A percentile compares a stretch with the other conserved stretches of the same genome.
These are phyloP conservation scores for Paraphysoderma sedebokerense DNA, from an alignment of 371 early-diverging fungal species.

Conservation along the genomic window DNA sequence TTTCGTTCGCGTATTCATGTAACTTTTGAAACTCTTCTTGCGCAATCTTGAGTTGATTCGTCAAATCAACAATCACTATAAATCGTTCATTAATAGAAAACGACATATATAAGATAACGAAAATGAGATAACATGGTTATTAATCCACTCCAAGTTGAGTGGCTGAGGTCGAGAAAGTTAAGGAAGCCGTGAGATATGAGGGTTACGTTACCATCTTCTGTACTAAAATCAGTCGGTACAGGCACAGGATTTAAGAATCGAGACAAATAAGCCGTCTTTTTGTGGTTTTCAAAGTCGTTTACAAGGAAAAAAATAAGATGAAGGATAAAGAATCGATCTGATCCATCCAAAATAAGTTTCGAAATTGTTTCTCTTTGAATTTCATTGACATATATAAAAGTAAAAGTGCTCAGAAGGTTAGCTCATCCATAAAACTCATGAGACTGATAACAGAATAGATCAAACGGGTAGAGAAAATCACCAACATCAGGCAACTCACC, in stretches of 20 bases:
- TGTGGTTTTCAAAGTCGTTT: conserved; percentile 17
- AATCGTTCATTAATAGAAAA: too few relatives aligned
- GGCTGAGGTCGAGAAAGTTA: too few relatives aligned
- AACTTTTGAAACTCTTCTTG: conserved; percentile 17
- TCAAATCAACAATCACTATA: conserved; percentile 4
- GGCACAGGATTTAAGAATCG: conserved; percentile 18
- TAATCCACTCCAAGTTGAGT: too few relatives aligned
- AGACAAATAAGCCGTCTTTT: conserved; percentile 26
- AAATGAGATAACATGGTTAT: too few relatives aligned
- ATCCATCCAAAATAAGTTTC: conserved; percentile 10
- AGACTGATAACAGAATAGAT: too few relatives aligned
- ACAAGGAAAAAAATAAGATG: conserved; percentile 20
- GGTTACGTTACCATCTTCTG: conserved; percentile 26
- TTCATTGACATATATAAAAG: too few relatives aligned
- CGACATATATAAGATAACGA: too few relatives aligned
- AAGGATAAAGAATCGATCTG: conserved; percentile 16
- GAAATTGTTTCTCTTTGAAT: too few relatives aligned
- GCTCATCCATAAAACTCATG: too few relatives aligned
- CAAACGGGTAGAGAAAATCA: too few relatives aligned
- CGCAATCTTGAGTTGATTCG: conserved; percentile 18
- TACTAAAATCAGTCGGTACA: conserved; percentile 24
- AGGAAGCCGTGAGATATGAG: too few relatives aligned
- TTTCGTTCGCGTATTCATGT: conserved; percentile 22
- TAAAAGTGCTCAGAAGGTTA: too few relatives aligned
- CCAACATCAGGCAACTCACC: not conserved